phyloP scores from a whole-genome alignment of 2,329 filamentous ascomycete species.

The Pseudogymnoascus sp. region DNA sequence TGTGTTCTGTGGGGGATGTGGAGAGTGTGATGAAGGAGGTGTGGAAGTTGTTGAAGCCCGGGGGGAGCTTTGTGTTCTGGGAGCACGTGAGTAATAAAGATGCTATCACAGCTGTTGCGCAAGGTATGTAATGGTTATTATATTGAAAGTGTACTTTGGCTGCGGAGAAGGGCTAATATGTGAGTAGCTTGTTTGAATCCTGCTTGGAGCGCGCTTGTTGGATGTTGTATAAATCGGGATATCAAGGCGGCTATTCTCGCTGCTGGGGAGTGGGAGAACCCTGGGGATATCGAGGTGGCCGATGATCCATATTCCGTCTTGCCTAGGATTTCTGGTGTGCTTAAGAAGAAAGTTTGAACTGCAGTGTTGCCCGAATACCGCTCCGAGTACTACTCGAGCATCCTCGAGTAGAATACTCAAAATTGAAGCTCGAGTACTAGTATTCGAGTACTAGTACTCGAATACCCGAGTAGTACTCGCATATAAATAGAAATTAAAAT shows the following conservation, averaged over 20 bases:
- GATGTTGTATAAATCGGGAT: conserved; percentile 25
- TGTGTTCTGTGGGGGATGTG: conserved; percentile 32
- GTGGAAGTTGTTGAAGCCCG: conserved; percentile 36
- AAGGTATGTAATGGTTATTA: conserved; percentile 22
- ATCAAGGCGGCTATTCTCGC: conserved; percentile 23
- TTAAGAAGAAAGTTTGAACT: conserved; percentile 23
- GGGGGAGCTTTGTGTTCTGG: conserved; percentile 39
- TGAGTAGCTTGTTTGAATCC: conserved; percentile 24
- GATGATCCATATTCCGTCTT: conserved; percentile 23
- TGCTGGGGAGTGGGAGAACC: conserved; percentile 28
- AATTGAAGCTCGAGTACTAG: no score
- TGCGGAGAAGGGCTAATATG: conserved; percentile 11
- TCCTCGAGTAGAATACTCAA: no score
- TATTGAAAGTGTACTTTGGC: background rate
- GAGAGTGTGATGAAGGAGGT: conserved; percentile 26
- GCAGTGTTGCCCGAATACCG: no score
- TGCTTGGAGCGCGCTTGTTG: conserved; percentile 26
- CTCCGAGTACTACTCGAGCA: no score
- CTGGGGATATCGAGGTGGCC: conserved; percentile 22
- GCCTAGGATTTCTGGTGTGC: conserved; percentile 27
- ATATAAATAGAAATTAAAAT: no score
- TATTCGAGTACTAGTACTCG: no score
- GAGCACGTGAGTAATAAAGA: conserved; percentile 31
- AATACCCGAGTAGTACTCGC: no score
- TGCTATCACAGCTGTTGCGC: conserved; percentile 23